These are phyloP conservation scores for Recurvomyces mirabilis DNA, from an alignment of 495 filamentous ascomycete species.

Conservation along the genomic window DNA sequence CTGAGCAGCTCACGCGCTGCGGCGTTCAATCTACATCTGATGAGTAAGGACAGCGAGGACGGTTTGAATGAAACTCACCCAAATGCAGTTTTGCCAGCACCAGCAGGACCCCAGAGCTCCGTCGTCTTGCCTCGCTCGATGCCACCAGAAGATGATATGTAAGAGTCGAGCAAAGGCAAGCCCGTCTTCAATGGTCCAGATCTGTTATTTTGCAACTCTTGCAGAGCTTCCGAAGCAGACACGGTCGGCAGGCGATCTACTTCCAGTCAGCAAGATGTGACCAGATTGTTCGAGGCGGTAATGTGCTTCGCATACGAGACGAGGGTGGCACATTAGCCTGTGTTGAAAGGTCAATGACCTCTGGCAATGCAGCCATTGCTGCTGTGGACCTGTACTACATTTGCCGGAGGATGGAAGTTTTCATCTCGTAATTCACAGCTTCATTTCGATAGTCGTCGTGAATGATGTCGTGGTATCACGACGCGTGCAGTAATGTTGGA, in stretches of 20 bases:
- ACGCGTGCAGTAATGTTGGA: too few relatives aligned
- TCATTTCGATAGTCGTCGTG: too few relatives aligned
- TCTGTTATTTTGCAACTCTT: constrained; percentile 43
- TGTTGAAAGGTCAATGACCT: constrained; percentile 7
- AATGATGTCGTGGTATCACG: too few relatives aligned
- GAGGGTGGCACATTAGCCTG: constrained; percentile 23
- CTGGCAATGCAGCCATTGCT: constrained; percentile 1
- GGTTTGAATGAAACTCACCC: too few relatives aligned
- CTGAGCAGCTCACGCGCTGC: neutral
- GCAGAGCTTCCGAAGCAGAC: constrained; percentile 74
- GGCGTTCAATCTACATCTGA: neutral
- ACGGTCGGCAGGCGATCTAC: constrained; percentile 74
- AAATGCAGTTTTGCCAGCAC: constrained; percentile 75
- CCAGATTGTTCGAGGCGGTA: too few relatives aligned
- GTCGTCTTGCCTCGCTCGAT: constrained; percentile 68
- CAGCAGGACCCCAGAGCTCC: constrained; percentile 82
- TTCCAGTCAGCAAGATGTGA: constrained; percentile 13
- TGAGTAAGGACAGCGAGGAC: too few relatives aligned
- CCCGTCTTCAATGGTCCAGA: constrained; percentile 54
- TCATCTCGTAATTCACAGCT: too few relatives aligned
- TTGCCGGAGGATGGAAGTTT: too few relatives aligned
- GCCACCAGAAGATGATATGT: constrained; percentile 35
- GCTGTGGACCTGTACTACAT: neutral
- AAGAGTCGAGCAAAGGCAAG: constrained; percentile 41
- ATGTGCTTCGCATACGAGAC: constrained; percentile 21